Evolutionary conservation across 225 moss, liverwort and hornwort species (phyloP).

Genomic region (Takakia lepidozioides): DNA sequence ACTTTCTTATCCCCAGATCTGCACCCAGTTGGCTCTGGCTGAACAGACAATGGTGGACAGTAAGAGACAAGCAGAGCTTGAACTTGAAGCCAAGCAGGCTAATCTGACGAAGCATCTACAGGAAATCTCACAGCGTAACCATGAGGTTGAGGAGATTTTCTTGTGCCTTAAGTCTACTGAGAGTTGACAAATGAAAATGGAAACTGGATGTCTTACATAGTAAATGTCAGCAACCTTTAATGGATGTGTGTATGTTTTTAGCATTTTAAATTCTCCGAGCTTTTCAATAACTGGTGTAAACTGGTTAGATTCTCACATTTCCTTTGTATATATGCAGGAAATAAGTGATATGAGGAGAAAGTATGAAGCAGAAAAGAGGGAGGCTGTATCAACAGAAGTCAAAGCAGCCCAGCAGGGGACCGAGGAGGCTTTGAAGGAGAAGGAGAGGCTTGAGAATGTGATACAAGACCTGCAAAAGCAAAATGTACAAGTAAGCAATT

Average conservation of each 20-base stretch:
- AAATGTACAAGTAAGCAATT: not conserved
- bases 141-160: slow-evolving; percentile 2
- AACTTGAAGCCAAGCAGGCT: slow-evolving; percentile 4
- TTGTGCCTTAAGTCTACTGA: not conserved
- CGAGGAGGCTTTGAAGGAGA: not conserved
- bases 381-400: not conserved
- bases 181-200: not conserved
- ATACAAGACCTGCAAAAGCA: not conserved
- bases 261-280: not conserved
- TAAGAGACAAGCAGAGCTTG: slow-evolving; percentile 4
- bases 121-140: slow-evolving; percentile 5
- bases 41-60: slow-evolving; percentile 1
- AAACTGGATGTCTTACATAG: no score
- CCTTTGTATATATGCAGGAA: slow-evolving; percentile 2
- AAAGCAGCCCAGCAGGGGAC: not conserved
- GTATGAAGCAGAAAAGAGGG: slow-evolving; percentile 2
- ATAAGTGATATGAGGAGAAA: not conserved
- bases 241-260: not conserved
- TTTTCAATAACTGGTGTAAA: not conserved
- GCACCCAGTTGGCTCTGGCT: not conserved
- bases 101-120: slow-evolving; percentile 6
- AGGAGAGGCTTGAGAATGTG: not conserved
- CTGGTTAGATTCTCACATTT: no score
- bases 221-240: no score
- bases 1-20: not conserved